Evolutionary conservation across 176 grass and related monocot genomes (phyloP), one percentile per base, ranked within the genome.

Genomic region (Puccinellia tenuiflora): DNA sequence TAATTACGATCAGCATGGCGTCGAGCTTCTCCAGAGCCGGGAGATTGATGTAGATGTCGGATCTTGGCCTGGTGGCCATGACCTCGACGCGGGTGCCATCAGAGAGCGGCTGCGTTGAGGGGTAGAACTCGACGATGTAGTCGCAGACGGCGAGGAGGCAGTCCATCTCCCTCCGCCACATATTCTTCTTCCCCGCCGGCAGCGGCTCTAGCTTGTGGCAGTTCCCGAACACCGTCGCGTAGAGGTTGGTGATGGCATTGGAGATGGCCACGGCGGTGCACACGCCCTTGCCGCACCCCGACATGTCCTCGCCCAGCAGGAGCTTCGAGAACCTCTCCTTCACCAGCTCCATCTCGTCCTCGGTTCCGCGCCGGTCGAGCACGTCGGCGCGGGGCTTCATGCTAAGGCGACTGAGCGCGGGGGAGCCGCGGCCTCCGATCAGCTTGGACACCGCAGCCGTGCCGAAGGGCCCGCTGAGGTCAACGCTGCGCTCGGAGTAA

Each of bases 141-240:
- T 96, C 96, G 53, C 96, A 99, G 12, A 99, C 91, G 34, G 93
- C 93, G 48, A 95, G 85, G 72, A 98, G 91, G 85, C 93, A 98
- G 75, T 95, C 96, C 96, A 98, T 98, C 85, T 98, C 96, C 43
- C 96, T 83, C 84, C 83, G 91, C 96, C 96, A 98, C 96, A 98
- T 98, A 13, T 72, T 38, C 88, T 96, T 98, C 93, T 93, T 98
- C 91, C 92, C 89, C 7, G 34, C 57, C 46, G 87, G 86, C 68
- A 98, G 74, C n/a, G 96, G 89, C 80, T 95, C 93, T 78, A 98
- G 75, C 87, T 98, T 98, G 85, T 93, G 91, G 62, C 87, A 88
- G 72, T 33, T 90, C 34, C 96, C 96, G 61, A 99, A 99, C 18
- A 96, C 91, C 68, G 96, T 99, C 5, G 96, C 96, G 81, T 98